Percentiles rank a stretch among this genome's conserved stretches.
These are phyloP conservation scores for Daldinia grandis DNA, from an alignment of 495 filamentous ascomycete species.

Conservation along the genomic window DNA sequence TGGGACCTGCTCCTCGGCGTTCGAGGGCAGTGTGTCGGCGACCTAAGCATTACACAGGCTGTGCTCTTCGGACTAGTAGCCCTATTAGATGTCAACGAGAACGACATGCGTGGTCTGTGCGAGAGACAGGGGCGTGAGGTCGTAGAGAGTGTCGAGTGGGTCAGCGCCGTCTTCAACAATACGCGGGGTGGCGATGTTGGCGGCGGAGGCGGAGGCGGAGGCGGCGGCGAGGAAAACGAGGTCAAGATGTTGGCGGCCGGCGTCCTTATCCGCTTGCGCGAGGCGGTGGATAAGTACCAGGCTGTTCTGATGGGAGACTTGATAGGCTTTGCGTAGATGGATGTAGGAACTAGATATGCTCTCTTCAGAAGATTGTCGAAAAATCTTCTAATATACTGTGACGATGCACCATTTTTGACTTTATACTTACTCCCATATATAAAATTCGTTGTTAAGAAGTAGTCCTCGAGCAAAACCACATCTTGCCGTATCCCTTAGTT, in stretches of 20 bases:
- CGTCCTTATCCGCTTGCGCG: constrained; percentile 77
- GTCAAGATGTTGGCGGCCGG: constrained; percentile 80
- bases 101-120: constrained; percentile 78
- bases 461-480: not conserved
- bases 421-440: no score
- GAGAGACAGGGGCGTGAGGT: constrained; percentile 62
- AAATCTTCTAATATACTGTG: not conserved
- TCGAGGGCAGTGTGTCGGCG: constrained; percentile 56
- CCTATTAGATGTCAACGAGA: constrained; percentile 84
- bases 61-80: constrained; percentile 81
- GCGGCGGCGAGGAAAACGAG: constrained; percentile 65
- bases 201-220: constrained; percentile 49
- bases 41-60: constrained; percentile 72
- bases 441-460: not conserved
- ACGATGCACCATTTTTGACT: not conserved
- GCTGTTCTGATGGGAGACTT: constrained; percentile 68
- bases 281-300: constrained; percentile 84
- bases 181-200: constrained; percentile 53
- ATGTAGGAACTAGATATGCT: not conserved
- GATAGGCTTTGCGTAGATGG: constrained; percentile 54
- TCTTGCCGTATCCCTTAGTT: not conserved
- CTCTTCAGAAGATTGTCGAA: not conserved
- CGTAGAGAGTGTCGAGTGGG: constrained; percentile 65
- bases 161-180: constrained; percentile 50
- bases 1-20: constrained; percentile 70